Percentiles rank a stretch among this genome's conserved stretches.
Conservation (phyloP, 176 grass and related monocot genomes). For the Triticum aestivum region DNA sequence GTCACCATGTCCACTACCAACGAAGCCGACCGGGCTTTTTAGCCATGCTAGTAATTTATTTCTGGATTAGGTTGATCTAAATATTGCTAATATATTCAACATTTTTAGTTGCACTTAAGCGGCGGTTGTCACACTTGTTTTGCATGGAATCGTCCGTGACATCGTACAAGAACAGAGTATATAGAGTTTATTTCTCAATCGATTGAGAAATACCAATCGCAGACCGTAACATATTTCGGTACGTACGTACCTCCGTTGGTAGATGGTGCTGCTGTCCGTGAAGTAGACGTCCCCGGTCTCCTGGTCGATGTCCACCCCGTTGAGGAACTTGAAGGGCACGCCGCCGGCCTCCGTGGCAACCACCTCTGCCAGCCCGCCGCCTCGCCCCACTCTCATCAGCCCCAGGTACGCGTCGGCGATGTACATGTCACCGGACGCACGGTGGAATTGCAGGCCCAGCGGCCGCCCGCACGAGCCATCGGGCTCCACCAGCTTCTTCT, state of each 20-base stretch:
- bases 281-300: constrained; percentile 81
- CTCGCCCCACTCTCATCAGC: constrained; percentile 52
- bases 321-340: constrained; percentile 65
- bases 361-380: constrained; percentile 48
- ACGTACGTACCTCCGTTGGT: constrained; percentile 46
- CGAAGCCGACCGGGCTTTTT: too few species aligned
- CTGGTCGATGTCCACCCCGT: constrained; percentile 85
- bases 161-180: too few species aligned
- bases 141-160: too few species aligned
- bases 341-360: constrained; percentile 60
- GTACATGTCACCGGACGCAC: constrained; percentile 65
- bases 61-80: too few species aligned
- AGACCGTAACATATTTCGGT: neutral
- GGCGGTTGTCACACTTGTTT: neutral
- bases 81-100: too few species aligned
- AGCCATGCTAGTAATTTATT: too few species aligned
- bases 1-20: too few species aligned
- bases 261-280: constrained; percentile 73
- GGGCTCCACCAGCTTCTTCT: constrained; percentile 21
- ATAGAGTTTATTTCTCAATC: too few species aligned
- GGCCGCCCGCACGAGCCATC: constrained; percentile 80
- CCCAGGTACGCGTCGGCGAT: constrained; percentile 84
- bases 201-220: neutral
- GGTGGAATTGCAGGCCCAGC: constrained; percentile 81
- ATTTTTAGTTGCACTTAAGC: neutral